phyloP scores from a whole-genome alignment of 495 filamentous ascomycete species.

The Podospora australis region DNA sequence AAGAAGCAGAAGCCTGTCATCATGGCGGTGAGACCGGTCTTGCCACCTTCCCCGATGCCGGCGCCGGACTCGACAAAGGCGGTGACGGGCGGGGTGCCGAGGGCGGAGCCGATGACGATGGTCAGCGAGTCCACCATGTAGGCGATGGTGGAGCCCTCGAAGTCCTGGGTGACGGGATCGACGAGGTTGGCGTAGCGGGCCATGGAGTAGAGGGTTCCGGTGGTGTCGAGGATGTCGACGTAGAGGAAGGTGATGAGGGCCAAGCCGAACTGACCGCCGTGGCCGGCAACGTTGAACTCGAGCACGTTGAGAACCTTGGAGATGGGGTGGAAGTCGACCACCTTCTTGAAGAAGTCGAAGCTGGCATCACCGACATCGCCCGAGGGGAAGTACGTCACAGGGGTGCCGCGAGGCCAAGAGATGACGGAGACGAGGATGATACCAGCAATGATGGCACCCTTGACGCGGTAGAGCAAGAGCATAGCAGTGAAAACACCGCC shows the following conservation, averaged over 20 bases:
- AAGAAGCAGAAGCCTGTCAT: constrained; percentile 74
- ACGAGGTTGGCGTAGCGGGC: constrained; percentile 68
- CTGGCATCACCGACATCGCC: constrained; percentile 53
- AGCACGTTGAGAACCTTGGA: constrained; percentile 56
- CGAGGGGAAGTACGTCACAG: constrained; percentile 73
- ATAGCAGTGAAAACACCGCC: constrained; percentile 69
- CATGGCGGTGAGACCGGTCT: constrained; percentile 75
- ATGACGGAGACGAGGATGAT: constrained; percentile 78
- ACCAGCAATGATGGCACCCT: constrained; percentile 73
- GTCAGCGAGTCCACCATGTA: constrained; percentile 73
- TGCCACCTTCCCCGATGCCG: constrained; percentile 76
- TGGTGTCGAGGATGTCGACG: constrained; percentile 74
- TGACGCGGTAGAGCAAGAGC: constrained; percentile 76
- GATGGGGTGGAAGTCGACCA: constrained; percentile 74
- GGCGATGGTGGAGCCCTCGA: constrained; percentile 69
- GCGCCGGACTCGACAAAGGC: constrained; percentile 80
- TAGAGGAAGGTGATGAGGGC: constrained; percentile 81
- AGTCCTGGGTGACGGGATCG: constrained; percentile 67
- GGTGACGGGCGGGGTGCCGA: constrained; percentile 70
- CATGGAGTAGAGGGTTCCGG: constrained; percentile 78
- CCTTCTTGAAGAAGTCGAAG: constrained; percentile 80
- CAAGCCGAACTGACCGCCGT: constrained; percentile 63
- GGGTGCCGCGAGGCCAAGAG: constrained; percentile 68
- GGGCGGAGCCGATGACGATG: constrained; percentile 69
- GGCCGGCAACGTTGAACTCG: constrained; percentile 57